Conservation (phyloP, 1,139 yeast species). For the Saccharomyces hybrid region DNA sequence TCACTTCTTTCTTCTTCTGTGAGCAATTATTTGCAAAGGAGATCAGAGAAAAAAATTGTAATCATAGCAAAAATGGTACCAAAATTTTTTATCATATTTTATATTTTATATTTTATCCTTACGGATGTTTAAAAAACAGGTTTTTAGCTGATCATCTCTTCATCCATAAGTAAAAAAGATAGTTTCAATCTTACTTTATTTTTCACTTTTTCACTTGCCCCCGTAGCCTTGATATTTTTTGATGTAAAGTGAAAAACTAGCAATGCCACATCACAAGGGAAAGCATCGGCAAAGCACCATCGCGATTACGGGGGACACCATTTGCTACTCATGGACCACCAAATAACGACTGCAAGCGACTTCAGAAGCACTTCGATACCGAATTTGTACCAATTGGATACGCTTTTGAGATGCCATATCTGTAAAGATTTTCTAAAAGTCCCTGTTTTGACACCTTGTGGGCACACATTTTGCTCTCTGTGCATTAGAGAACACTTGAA, state of each 20-base stretch:
- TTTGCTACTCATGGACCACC: constrained; percentile 3
- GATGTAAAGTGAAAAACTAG: neutral
- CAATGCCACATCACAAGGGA: neutral
- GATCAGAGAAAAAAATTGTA: neutral
- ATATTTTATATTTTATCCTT: neutral
- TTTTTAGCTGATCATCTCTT: neutral
- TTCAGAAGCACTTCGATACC: constrained; percentile 54
- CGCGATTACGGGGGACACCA: neutral
- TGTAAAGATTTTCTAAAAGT: constrained; percentile 79
- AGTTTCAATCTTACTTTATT: neutral
- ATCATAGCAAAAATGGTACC: neutral
- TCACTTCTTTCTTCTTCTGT: neutral
- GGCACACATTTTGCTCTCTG: constrained; percentile 85
- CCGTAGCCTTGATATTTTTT: neutral
- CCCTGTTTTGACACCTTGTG: constrained; percentile 81
- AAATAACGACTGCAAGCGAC: constrained; percentile 62
- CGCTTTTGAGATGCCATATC: constrained; percentile 75
- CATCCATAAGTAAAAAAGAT: no score
- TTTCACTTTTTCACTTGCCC: neutral
- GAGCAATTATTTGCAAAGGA: neutral
- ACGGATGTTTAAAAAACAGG: neutral
- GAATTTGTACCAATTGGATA: constrained; percentile 52
- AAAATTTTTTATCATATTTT: neutral
- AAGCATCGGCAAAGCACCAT: neutral
- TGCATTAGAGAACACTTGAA: constrained; percentile 73